phyloP scores from a whole-genome alignment of 345 rosid genomes.

The Cardamine chenopodiifolia region DNA sequence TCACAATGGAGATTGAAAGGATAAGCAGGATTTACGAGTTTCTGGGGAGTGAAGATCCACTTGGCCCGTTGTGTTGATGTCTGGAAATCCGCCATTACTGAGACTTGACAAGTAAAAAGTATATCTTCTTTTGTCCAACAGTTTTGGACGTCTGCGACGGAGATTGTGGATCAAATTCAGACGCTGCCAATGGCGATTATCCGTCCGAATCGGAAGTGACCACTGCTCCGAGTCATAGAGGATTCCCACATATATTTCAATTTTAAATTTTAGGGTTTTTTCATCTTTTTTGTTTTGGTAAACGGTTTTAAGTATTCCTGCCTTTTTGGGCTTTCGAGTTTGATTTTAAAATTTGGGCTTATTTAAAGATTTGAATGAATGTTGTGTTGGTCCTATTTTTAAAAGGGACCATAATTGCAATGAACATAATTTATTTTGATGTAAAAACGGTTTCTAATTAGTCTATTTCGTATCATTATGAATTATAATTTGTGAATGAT shows the following conservation, averaged over 20 bases:
- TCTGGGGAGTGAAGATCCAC: constrained; percentile 87
- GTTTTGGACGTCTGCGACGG: background rate
- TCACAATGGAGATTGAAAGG: background rate
- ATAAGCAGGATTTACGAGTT: constrained; percentile 49
- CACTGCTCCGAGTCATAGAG: background rate
- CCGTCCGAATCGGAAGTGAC: background rate
- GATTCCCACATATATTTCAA: background rate
- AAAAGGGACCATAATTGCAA: no score
- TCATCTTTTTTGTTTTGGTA: background rate
- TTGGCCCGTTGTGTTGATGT: constrained; percentile 86
- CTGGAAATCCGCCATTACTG: constrained; percentile 83
- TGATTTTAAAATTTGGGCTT: background rate
- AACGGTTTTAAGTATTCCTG: background rate
- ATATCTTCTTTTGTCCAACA: background rate
- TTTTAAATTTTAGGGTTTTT: background rate
- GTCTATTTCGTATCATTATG: no score
- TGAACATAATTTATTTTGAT: no score
- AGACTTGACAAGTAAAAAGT: background rate
- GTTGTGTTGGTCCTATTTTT: no score
- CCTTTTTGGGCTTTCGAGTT: background rate
- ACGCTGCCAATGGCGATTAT: background rate
- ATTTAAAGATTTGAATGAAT: background rate
- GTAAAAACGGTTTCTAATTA: no score
- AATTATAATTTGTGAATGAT: no score
- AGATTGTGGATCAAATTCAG: background rate